Evolutionary conservation across 495 filamentous ascomycete genomes (phyloP).

Genomic region (Hypoxylon rickii): DNA sequence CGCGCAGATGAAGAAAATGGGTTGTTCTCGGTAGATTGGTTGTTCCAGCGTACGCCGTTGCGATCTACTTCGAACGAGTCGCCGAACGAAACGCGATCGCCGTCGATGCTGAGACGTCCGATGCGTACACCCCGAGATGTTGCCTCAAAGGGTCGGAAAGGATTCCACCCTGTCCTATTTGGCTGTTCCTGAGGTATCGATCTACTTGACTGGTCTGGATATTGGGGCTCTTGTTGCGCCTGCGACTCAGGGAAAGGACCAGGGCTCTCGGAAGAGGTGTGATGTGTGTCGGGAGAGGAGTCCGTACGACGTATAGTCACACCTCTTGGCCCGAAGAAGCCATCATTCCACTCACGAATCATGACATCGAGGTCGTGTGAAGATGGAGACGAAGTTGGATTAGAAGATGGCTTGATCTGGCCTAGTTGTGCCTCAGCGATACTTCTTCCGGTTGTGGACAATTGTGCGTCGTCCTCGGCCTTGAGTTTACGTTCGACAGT

Average conservation of each 20-base stretch:
- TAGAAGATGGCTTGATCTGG: slow-evolving; percentile 30
- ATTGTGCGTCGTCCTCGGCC: slow-evolving; percentile 33
- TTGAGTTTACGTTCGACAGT: slow-evolving; percentile 44
- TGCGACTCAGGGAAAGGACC: not conserved
- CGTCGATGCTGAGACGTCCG: slow-evolving; percentile 43
- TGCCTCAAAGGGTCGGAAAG: slow-evolving; percentile 20
- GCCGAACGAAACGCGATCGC: slow-evolving; percentile 46
- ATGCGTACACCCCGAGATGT: slow-evolving; percentile 36
- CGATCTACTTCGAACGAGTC: slow-evolving; percentile 45
- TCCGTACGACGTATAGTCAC: slow-evolving; percentile 14
- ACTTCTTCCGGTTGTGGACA: slow-evolving; percentile 19
- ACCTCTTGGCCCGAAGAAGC: slow-evolving; percentile 53
- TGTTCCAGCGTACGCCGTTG: slow-evolving; percentile 44
- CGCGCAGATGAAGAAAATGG: not conserved
- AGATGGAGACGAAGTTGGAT: slow-evolving; percentile 1
- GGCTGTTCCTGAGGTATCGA: slow-evolving; percentile 6
- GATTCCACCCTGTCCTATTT: slow-evolving; percentile 28
- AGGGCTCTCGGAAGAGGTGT: not conserved
- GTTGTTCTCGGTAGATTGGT: not conserved
- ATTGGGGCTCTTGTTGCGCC: slow-evolving; percentile 5
- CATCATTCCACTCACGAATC: slow-evolving; percentile 55
- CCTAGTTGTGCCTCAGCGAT: slow-evolving; percentile 44
- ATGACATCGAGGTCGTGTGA: slow-evolving; percentile 37
- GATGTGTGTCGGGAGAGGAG: not conserved
- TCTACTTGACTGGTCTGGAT: not conserved